These are phyloP conservation scores for Pinus tabuliformis DNA, from an alignment of 75 land plant species.

Conservation along the genomic window DNA sequence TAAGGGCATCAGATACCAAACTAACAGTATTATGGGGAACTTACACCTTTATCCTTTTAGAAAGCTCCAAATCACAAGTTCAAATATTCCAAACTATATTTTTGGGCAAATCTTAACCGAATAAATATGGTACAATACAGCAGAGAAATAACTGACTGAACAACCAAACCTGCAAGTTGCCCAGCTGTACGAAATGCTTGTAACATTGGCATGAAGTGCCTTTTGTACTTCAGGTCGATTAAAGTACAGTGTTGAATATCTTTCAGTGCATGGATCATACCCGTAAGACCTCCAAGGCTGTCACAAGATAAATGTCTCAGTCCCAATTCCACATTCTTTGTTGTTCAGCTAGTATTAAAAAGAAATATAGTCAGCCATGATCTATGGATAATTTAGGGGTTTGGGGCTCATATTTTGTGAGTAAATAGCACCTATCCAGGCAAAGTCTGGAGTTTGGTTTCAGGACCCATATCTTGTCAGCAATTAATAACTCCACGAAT, in stretches of 20 bases:
- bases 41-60: not conserved
- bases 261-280: conserved; percentile 87
- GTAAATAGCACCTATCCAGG: not conserved
- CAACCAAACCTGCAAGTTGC: conserved; percentile 72
- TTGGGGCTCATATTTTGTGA: not conserved
- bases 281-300: conserved; percentile 36
- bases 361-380: not conserved
- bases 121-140: not conserved
- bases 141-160: not conserved
- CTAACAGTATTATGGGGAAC: not conserved
- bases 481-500: not conserved
- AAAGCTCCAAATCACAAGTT: not conserved
- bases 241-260: conserved; percentile 68
- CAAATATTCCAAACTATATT: not conserved
- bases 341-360: not conserved
- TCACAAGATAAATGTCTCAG: not conserved
- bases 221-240: conserved; percentile 93
- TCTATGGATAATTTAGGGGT: not conserved
- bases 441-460: no score
- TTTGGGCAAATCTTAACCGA: not conserved
- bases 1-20: not conserved
- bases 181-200: conserved; percentile 75
- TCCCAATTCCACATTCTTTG: not conserved
- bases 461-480: no score
- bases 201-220: conserved; percentile 92